Base-by-base conservation (phyloP, 768 basidiomycete genomes). In the Suillus americanus region DNA sequence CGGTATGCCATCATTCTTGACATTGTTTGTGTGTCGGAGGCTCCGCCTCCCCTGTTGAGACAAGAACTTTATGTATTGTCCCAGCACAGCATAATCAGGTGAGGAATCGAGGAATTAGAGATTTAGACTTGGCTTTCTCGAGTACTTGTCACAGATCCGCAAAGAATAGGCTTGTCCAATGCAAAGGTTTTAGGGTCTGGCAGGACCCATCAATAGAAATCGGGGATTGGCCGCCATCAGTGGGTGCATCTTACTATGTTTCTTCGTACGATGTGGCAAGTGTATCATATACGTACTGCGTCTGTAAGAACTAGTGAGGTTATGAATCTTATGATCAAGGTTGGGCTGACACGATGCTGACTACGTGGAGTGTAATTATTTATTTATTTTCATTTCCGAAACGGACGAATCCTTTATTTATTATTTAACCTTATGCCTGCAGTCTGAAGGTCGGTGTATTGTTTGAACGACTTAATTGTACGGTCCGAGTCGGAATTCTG, bases 1-100 rank as follows among this genome's bases (percentile, higher is more conserved):
- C 33, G 18, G 13, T 33, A 50, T 28, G 10, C 51, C 33, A 6
- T 30, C 35, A 65, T 79, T n/a, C 55, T 76, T 20, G 78, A 79
- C 61, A 67, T 75, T 20, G 75, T 72, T 48, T 3, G 67, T 76
- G 61, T 9, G 18, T 51, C 16, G 62, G 62, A 69, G n/a, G 38
- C 30, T 12, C 57, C 66, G 1, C 72, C 74, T 10, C 56, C 62
- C 25, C 70, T 74, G 4, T 60, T 76, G 13, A n/a, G n/a, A n/a
- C 18, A 20, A 20, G 2, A 43, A 43, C 40, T 41, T 41, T n/a
- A n/a, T n/a, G n/a, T 41, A 41, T 41, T 41, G 43, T 45, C 20
- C 2, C n/a, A 23, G 46, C 46, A 25, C 46, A 48, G 46, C 23
- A 50, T 25, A 3, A 50, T 14, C 14, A 41, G 41, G 51, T 20